Conservation (phyloP, 495 filamentous ascomycete genomes). For the Podospora sp. region DNA sequence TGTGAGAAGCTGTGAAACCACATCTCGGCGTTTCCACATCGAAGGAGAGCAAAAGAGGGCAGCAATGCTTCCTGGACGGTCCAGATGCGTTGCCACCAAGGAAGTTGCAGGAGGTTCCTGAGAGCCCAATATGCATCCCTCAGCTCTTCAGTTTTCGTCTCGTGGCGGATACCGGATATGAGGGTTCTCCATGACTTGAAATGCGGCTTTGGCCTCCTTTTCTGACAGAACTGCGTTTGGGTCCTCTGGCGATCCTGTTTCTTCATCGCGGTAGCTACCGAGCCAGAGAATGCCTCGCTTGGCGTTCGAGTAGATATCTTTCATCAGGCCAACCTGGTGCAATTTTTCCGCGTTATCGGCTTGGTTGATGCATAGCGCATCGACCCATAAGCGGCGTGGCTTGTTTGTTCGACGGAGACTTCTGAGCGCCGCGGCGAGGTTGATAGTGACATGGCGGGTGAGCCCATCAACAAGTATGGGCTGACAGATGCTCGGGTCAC, state of each 20-base stretch:
- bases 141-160: not conserved
- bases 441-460: not conserved
- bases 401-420: not conserved
- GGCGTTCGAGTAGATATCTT: not conserved
- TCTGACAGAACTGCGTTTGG: not conserved
- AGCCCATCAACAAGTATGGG: not conserved
- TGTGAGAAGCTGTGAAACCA: not conserved
- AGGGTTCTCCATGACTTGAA: not conserved
- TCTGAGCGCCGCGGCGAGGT: not conserved
- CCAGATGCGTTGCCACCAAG: not conserved
- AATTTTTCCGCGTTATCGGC: not conserved
- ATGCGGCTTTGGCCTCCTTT: not conserved
- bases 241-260: not conserved
- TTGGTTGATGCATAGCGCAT: not conserved
- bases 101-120: not conserved
- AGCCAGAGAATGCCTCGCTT: not conserved
- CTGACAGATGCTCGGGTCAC: not conserved
- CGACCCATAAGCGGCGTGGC: not conserved
- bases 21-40: not conserved
- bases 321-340: not conserved
- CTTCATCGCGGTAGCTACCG: not conserved
- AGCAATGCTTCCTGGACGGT: not conserved
- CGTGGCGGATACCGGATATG: not conserved
- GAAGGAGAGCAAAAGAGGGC: not conserved
- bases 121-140: not conserved